Evolutionary conservation across 768 basidiomycete species (phyloP), one percentile per base, ranked within the genome.

Genomic region (Leccinum ochraceum): DNA sequence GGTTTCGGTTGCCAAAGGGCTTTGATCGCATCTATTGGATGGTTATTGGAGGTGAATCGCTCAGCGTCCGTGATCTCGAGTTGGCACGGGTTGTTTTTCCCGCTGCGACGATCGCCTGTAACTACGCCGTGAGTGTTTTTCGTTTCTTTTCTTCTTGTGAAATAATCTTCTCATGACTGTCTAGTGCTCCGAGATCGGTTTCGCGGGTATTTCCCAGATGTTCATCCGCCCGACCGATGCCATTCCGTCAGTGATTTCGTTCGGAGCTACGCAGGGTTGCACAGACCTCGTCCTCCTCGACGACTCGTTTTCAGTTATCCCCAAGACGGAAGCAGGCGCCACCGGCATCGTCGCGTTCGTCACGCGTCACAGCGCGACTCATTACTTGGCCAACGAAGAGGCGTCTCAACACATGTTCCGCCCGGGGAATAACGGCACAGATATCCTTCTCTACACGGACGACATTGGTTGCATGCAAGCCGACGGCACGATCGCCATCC

Each of bases 21-120:
- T 73, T 69, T 46, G 64, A 64, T 11, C 68, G 71, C 26, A 51
- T 72, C 22, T 72, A 73, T 57, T 73, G 72, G 71, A 73, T 73
- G 71, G 68, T 73, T 24, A 73, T 72, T n/a, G 66, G 72, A 13
- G 72, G 72, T 3, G 70, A 72, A 64, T 71, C 67, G 8, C 63
- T 71, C 50, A 68, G 65, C 20, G 36, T 62, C 42, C 61, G 60
- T 28, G 71, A 72, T 54, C 61, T 72, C 49, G 67, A 73, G 36
- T 56, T 72, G 42, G 72, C 72, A 7, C 64, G 68, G 13, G 26
- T 32, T 3, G 24, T 61, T 36, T 73, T 72, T 64, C 71, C 71
- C 0, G 58, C 34, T 8, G 65, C 70, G 17, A 73, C 70, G 5
- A 66, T 72, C 32, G 70, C 71, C 6, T 72, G 71, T 64, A 73